These are phyloP conservation scores for Arachnomyces sp. DNA, from an alignment of 2,329 filamentous ascomycete species.

Conservation along the genomic window DNA sequence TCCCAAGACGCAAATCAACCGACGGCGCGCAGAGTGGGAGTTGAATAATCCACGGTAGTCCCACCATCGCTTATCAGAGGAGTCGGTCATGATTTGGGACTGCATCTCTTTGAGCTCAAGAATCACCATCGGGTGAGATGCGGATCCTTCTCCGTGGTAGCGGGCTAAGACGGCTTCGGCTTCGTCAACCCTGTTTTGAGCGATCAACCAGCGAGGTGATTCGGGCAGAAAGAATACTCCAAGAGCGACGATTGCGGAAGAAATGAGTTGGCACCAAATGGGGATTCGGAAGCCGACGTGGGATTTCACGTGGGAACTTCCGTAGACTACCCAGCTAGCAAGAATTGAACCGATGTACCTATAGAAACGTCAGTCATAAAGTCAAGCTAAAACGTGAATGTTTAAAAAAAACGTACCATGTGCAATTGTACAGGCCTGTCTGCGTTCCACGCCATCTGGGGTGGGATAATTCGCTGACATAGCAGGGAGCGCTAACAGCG, in stretches of 20 bases:
- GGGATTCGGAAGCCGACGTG: conserved; percentile 47
- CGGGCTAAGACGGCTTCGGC: conserved; percentile 47
- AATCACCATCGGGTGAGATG: conserved; percentile 15
- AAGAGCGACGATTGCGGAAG: conserved; percentile 36
- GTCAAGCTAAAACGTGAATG: background rate
- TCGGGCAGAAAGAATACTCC: conserved; percentile 44
- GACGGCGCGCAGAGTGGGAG: conserved; percentile 42
- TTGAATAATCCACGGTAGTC: conserved; percentile 43
- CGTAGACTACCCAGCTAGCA: conserved; percentile 27
- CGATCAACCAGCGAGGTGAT: conserved; percentile 53
- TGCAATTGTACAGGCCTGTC: conserved; percentile 50
- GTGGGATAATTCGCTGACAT: conserved; percentile 56
- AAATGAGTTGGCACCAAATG: conserved; percentile 42
- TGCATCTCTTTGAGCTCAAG: conserved; percentile 15
- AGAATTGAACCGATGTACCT: conserved; percentile 40
- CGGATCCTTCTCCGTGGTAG: conserved; percentile 46
- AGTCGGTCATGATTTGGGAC: conserved; percentile 16
- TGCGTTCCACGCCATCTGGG: conserved; percentile 54
- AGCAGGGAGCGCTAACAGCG: conserved; percentile 53
- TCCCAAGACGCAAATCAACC: conserved; percentile 47
- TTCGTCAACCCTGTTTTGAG: conserved; percentile 49
- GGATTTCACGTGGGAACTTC: conserved; percentile 9
- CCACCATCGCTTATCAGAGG: conserved; percentile 40
- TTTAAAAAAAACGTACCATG: conserved; percentile 31
- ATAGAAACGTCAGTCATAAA: conserved; percentile 13